A percentile compares a stretch with the other conserved stretches of the same genome.
Evolutionary conservation across 108 stramenopile genomes (phyloP).

Genomic region (Nitzschia sp.): DNA sequence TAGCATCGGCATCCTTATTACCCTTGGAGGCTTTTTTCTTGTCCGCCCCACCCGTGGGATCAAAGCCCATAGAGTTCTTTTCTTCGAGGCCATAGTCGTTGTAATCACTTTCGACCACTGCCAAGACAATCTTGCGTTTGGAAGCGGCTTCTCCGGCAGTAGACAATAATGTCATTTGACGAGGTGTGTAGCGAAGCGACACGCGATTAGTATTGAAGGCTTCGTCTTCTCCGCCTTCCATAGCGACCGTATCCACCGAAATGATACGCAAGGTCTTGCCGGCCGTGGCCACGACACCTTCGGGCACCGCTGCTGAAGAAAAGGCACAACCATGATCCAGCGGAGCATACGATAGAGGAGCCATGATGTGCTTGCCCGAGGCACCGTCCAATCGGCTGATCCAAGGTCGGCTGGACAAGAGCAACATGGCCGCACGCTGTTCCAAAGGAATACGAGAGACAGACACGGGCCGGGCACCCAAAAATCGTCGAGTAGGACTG

Average conservation of each 20-base stretch:
- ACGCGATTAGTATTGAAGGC: conserved; percentile 89
- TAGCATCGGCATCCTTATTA: conserved; percentile 57
- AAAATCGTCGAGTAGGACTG: conserved; percentile 87
- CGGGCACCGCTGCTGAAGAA: conserved; percentile 84
- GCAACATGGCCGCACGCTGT: conserved; percentile 72
- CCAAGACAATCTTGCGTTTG: conserved; percentile 69
- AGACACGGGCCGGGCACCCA: conserved; percentile 91
- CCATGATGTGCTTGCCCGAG: conserved; percentile 75
- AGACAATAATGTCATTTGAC: conserved; percentile 85
- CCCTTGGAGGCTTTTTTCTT: conserved; percentile 40
- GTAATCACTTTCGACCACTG: conserved; percentile 94
- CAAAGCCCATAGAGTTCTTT: conserved; percentile 78
- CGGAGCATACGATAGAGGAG: conserved; percentile 92
- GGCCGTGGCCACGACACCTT: conserved; percentile 96
- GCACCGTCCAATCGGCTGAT: conserved; percentile 68
- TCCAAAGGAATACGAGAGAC: conserved; percentile 83
- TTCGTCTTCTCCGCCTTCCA: conserved; percentile 78
- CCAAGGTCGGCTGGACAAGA: conserved; percentile 94
- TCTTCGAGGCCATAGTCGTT: conserved; percentile 89
- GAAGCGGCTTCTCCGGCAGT: conserved; percentile 21
- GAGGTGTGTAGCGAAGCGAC: conserved; percentile 94
- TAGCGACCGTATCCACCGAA: conserved; percentile 74
- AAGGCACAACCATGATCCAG: conserved; percentile 93
- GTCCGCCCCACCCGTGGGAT: conserved; percentile 54
- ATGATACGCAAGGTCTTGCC: conserved; percentile 92